phyloP scores from a whole-genome alignment of 345 rosid genomes.

The Camelina neglecta region DNA sequence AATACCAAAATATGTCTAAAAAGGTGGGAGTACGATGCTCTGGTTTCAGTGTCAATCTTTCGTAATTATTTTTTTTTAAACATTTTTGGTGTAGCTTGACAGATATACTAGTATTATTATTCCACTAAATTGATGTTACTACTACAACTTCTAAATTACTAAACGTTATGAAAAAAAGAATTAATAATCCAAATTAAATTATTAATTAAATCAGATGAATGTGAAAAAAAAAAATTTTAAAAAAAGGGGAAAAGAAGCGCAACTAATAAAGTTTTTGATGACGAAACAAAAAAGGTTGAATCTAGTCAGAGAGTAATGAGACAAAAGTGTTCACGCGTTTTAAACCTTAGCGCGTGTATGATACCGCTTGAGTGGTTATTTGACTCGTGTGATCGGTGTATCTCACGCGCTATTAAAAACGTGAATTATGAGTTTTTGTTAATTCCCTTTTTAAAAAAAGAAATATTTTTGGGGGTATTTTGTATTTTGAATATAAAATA shows the following conservation, averaged over 20 bases:
- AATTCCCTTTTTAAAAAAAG: background rate
- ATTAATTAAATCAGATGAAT: conserved; percentile 5
- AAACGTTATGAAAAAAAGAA: no score
- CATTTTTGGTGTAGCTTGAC: background rate
- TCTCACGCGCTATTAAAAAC: conserved; percentile 12
- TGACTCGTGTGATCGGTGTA: conserved; percentile 21
- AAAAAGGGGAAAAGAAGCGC: conserved; percentile 16
- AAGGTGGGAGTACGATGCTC: background rate
- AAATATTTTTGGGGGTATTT: no score
- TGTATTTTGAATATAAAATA: no score
- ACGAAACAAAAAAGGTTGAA: conserved; percentile 40
- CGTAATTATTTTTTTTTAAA: background rate
- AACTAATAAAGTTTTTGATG: conserved; percentile 42
- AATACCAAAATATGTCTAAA: background rate
- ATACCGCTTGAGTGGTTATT: conserved; percentile 5
- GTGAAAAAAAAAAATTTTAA: background rate
- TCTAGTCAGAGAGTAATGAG: conserved; percentile 38
- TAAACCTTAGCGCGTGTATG: conserved; percentile 28
- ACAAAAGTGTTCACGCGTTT: conserved; percentile 35
- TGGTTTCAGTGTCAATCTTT: conserved; percentile 21
- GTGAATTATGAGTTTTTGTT: background rate
- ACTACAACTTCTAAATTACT: no score
- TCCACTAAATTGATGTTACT: no score
- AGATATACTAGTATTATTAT: no score
- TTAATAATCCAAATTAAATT: background rate